phyloP scores from a whole-genome alignment of 352 stramenopile genomes.

The Pythium rishiriense region DNA sequence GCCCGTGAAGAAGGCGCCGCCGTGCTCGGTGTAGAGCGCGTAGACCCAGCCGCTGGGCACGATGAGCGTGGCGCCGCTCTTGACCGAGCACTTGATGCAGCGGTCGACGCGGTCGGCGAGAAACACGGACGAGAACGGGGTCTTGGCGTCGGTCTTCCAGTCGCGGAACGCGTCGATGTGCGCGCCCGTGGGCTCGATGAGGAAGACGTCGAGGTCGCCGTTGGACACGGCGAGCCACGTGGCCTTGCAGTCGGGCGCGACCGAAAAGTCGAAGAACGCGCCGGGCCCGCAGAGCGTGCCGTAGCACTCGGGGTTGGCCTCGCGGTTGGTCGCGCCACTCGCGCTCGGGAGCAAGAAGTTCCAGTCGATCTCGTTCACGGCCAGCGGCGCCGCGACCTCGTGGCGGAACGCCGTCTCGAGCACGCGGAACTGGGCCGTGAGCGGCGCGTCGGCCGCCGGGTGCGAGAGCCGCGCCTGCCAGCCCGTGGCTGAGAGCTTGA shows the following conservation, averaged over 20 bases:
- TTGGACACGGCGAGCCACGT: slow-evolving; percentile 68
- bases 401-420: slow-evolving; percentile 40
- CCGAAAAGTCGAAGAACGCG: slow-evolving; percentile 70
- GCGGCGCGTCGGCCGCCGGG: slow-evolving; percentile 30
- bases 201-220: slow-evolving; percentile 62
- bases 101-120: slow-evolving; percentile 66
- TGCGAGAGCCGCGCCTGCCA: slow-evolving; percentile 34
- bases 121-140: slow-evolving; percentile 42
- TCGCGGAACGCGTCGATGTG: slow-evolving; percentile 56
- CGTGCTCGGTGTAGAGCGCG: slow-evolving; percentile 56
- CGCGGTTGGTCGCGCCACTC: slow-evolving; percentile 19
- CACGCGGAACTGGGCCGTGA: slow-evolving; percentile 60
- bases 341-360: slow-evolving; percentile 29
- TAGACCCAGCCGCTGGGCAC: slow-evolving; percentile 73
- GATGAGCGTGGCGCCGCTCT: slow-evolving; percentile 46
- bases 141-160: slow-evolving; percentile 50
- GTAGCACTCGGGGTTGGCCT: slow-evolving; percentile 51
- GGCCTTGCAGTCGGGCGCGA: slow-evolving; percentile 50
- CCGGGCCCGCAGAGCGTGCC: slow-evolving; percentile 51
- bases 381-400: slow-evolving; percentile 44
- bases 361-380: slow-evolving; percentile 63
- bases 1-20: slow-evolving; percentile 55
- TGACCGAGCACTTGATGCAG: slow-evolving; percentile 71
- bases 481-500: slow-evolving; percentile 32
- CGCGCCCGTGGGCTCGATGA: slow-evolving; percentile 53